These are phyloP conservation scores for Ensete glaucum DNA, from an alignment of 176 grass and related monocot species.

Conservation along the genomic window DNA sequence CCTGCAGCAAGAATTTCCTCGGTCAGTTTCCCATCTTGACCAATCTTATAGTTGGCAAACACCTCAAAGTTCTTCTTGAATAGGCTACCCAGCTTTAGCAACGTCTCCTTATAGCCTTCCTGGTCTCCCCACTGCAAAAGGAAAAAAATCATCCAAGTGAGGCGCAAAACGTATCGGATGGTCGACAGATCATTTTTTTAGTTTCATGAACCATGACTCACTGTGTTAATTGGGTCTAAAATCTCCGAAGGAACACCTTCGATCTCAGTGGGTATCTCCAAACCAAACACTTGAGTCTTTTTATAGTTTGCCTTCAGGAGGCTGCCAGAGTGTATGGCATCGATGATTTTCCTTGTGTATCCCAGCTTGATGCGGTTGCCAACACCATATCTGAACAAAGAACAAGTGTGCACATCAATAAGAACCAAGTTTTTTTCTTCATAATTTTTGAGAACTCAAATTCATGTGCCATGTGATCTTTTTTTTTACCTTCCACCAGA, in stretches of 20 bases:
- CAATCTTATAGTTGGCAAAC: slow-evolving; percentile 81
- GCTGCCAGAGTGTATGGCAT: slow-evolving; percentile 90
- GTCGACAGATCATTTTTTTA: neutral
- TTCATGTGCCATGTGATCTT: neutral
- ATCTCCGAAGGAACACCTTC: slow-evolving; percentile 82
- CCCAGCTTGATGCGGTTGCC: slow-evolving; percentile 82
- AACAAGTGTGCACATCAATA: neutral
- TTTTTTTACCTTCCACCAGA: slow-evolving; percentile 66
- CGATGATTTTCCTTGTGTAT: slow-evolving; percentile 93
- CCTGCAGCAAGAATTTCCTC: slow-evolving; percentile 93
- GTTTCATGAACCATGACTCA: slow-evolving; percentile 20
- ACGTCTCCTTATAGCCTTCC: slow-evolving; percentile 63
- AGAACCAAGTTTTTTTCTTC: too few species aligned
- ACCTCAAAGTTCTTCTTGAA: slow-evolving; percentile 99
- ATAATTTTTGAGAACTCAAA: neutral
- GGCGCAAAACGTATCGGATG: neutral
- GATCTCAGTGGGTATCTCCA: slow-evolving; percentile 79
- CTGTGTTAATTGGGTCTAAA: slow-evolving; percentile 89
- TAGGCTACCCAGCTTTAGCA: slow-evolving; percentile 77
- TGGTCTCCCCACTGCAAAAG: slow-evolving; percentile 70
- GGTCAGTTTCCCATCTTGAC: slow-evolving; percentile 51
- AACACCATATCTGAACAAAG: slow-evolving; percentile 65
- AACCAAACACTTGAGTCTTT: slow-evolving; percentile 80
- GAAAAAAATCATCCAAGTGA: neutral
- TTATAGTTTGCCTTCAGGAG: slow-evolving; percentile 73